phyloP scores from a whole-genome alignment of 352 stramenopile species.

The Phytophthora lateralis region DNA sequence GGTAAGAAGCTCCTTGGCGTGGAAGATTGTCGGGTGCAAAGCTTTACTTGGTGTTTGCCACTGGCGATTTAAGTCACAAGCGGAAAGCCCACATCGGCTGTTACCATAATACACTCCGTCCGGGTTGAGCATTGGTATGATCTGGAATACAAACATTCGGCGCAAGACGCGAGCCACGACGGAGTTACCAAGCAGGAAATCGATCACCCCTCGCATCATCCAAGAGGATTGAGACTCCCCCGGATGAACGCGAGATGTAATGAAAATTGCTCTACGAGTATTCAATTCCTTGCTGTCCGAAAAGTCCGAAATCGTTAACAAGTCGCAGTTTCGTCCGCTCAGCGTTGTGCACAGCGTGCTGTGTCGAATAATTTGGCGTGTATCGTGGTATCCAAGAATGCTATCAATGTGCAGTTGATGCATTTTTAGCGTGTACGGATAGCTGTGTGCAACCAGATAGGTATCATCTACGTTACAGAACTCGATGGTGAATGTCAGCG shows the following conservation, averaged over 20 bases:
- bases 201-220: conserved; percentile 94
- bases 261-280: conserved; percentile 57
- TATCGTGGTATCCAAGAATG: conserved; percentile 25
- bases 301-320: conserved; percentile 82
- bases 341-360: conserved; percentile 64
- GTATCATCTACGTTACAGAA: conserved; percentile 84
- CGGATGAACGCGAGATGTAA: conserved; percentile 90
- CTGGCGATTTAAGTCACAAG: conserved; percentile 88
- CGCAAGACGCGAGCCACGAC: conserved; percentile 72
- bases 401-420: conserved; percentile 65
- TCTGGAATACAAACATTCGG: conserved; percentile 90
- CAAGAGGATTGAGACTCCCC: conserved; percentile 92
- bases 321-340: conserved; percentile 60
- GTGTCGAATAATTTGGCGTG: conserved; percentile 44
- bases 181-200: conserved; percentile 85
- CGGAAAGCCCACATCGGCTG: conserved; percentile 87
- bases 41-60: conserved; percentile 77
- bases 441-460: conserved; percentile 91
- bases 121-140: conserved; percentile 95
- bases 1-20: conserved; percentile 83
- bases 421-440: conserved; percentile 92
- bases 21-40: conserved; percentile 90
- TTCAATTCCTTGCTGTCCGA: conserved; percentile 36
- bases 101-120: conserved; percentile 94
- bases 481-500: conserved; percentile 88